Evolutionary conservation across 1,284 basidiomycete species (phyloP), one percentile per base, ranked within the genome.

Genomic region (Leucocoprinus gongylophorus): DNA sequence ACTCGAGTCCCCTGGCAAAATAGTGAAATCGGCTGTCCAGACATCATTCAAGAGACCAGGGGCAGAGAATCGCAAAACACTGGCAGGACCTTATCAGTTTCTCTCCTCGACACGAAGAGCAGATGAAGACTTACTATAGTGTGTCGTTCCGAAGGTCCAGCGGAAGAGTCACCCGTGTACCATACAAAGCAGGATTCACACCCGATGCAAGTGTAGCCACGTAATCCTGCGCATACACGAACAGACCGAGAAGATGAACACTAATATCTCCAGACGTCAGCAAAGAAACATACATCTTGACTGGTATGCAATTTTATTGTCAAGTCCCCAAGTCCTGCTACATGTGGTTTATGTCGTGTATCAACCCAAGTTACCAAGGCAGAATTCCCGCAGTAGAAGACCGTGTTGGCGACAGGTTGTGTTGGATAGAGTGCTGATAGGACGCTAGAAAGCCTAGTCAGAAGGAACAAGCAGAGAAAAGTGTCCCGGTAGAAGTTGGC

Each of bases 281-380:
- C 50, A 41, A 12, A 60, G 66, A 40, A 4, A 57, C 57, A 56
- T 53, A 81, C 80, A 55, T 69, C 66, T 38, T 68, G 65, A 30
- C 63, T 62, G 8, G 62, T 60, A 58, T 69, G 76, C 9, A 82
- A 61, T 35, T 74, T 67, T 9, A 81, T 70, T 3, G 64, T 61
- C 15, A 77, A 42, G 1, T 55, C 52, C 0, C 72, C 73, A 61
- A 78, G 69, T 7, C 67, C 58, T 26, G 47, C 49, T 4, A 81
- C 55, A n/a, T 57, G 51, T 0, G 79, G 80, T 13, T 55, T 55
- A 1, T 54, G 58, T 7, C 64, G 62, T 42, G 78, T 73, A 38
- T 81, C 77, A 26, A 66, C 64, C 80, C 80, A 82, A 5, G 61
- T 68, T 3, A 80, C 60, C 3, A 58, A 50, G 33, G 65, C 67